Base-by-base conservation (phyloP, 495 filamentous ascomycete species). In the Xylaria cubensis region DNA sequence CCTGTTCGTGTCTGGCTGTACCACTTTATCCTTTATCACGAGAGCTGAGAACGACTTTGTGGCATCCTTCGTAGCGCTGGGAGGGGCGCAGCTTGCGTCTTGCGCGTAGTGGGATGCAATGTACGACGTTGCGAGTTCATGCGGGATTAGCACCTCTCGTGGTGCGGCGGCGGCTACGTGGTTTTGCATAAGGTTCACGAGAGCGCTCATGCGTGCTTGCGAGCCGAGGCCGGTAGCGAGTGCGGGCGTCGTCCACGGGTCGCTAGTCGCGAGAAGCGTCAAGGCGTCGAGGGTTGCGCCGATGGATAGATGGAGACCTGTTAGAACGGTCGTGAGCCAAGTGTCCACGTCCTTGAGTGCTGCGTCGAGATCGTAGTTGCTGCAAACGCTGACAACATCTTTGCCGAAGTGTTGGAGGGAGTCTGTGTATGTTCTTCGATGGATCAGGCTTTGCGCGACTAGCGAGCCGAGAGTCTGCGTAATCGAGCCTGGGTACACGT, bases 271-370 rank as follows among this genome's bases (percentile, higher is more conserved):
- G 29, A 89, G 81, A 34, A 80, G 77, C 2, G 84, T 80, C 80
- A 90, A 85, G 13, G 84, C 82, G 36, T 88, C 85, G 26, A 91
- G 80, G 0, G 86, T 84, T 12, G 87, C 85, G 64, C 85, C 84
- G 71, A 86, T 90, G 74, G 88, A 89, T 19, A 89, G 88, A 12
- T 88, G 76, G 48, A 89, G 74, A 24, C 82, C 72, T n/a, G 53
- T 73, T 26, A 76, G 72, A 15, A 72, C 74, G n/a, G 75, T 74
- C 19, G 67, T 24, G 7, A 82, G 72, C 73, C 79, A 83, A 29
- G 67, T 71, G 72, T 81, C 76, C 53, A 82, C 79, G 62, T 41
- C 63, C 24, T 21, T 46, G 36, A 67, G 65, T 10, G 21, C 50
- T 12, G 55, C 58, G 12, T 66, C 44, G 15, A 76, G 64, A 39